A percentile compares a stretch with the other conserved stretches of the same genome.
These are phyloP conservation scores for Xylaria hypoxylon DNA, from an alignment of 2,329 filamentous ascomycete species.

Conservation along the genomic window DNA sequence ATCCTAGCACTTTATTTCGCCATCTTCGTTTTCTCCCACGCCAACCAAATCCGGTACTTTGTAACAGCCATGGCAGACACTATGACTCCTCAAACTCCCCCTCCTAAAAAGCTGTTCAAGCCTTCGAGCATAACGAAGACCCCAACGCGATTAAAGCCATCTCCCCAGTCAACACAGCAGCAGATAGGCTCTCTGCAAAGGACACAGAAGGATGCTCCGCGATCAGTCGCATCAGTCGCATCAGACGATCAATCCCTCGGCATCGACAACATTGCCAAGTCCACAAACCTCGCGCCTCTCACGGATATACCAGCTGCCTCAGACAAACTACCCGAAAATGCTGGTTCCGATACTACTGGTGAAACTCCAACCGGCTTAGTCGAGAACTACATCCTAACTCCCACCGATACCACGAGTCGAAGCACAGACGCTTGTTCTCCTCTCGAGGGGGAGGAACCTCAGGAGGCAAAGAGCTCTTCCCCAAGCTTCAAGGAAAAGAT, in stretches of 20 bases:
- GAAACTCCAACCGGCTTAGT: slow-evolving; percentile 37
- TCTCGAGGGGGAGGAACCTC: slow-evolving; percentile 35
- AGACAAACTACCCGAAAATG: slow-evolving; percentile 32
- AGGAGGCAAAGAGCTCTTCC: slow-evolving; percentile 24
- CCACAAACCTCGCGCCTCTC: slow-evolving; percentile 41
- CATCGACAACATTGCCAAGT: slow-evolving; percentile 35
- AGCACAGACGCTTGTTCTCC: slow-evolving; percentile 38
- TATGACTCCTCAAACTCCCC: slow-evolving; percentile 46
- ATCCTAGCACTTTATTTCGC: slow-evolving; percentile 44
- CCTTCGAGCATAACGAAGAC: slow-evolving; percentile 50
- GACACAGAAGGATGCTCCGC: slow-evolving; percentile 2
- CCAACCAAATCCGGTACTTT: slow-evolving; percentile 40
- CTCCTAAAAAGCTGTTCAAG: slow-evolving; percentile 52
- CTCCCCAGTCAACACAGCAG: slow-evolving; percentile 31
- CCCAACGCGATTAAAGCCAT: slow-evolving; percentile 42
- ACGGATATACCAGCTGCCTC: slow-evolving; percentile 35
- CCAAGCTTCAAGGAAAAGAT: slow-evolving; percentile 33
- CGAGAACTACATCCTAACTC: slow-evolving; percentile 44
- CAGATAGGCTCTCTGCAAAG: slow-evolving; percentile 3
- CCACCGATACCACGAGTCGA: slow-evolving; percentile 45
- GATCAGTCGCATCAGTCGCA: slow-evolving; percentile 13
- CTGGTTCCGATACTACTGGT: slow-evolving; percentile 41
- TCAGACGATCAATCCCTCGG: slow-evolving; percentile 25
- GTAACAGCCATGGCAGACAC: slow-evolving; percentile 46
- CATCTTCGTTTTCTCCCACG: slow-evolving; percentile 44